Percentiles rank a stretch among this genome's conserved stretches.
Evolutionary conservation across 805 yeast species (phyloP).

Genomic region (Candida koratica): DNA sequence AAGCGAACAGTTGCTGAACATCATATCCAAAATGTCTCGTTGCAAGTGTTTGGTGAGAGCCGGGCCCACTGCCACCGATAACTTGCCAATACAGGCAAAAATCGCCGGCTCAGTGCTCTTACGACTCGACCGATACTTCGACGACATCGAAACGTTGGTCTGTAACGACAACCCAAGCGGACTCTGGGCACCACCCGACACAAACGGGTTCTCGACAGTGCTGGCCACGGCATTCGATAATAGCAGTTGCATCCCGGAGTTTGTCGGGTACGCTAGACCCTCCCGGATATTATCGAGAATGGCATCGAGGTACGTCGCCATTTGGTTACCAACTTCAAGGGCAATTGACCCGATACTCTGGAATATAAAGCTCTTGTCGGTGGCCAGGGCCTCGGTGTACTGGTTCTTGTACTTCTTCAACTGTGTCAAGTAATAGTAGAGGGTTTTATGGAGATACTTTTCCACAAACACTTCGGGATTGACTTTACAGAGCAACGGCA

Average conservation of each 20-base stretch:
- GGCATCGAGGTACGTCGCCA: constrained; percentile 84
- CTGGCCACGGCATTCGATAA: constrained; percentile 37
- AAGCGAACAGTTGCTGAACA: constrained; percentile 72
- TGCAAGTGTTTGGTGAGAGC: constrained; percentile 87
- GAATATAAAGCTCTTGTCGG: constrained; percentile 72
- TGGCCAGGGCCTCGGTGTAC: constrained; percentile 34
- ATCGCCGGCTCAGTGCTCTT: constrained; percentile 80
- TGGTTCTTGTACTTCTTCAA: constrained; percentile 60
- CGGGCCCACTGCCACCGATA: constrained; percentile 88
- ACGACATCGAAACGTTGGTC: constrained; percentile 31
- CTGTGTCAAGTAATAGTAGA: constrained; percentile 72
- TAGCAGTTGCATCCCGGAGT: constrained; percentile 37
- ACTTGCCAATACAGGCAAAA: constrained; percentile 81
- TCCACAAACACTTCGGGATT: constrained; percentile 73
- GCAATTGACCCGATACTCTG: constrained; percentile 84
- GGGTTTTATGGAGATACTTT: constrained; percentile 73
- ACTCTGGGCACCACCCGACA: constrained; percentile 11
- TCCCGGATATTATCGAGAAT: constrained; percentile 81
- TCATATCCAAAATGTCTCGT: constrained; percentile 70
- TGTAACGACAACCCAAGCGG: constrained; percentile 24
- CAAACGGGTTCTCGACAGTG: constrained; percentile 15
- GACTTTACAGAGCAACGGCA: constrained; percentile 79
- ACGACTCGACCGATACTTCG: constrained; percentile 53
- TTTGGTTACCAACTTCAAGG: constrained; percentile 70
- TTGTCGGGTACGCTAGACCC: constrained; percentile 49